These are phyloP conservation scores for Penicillium sp. DNA, from an alignment of 2,329 filamentous ascomycete species.

Conservation along the genomic window DNA sequence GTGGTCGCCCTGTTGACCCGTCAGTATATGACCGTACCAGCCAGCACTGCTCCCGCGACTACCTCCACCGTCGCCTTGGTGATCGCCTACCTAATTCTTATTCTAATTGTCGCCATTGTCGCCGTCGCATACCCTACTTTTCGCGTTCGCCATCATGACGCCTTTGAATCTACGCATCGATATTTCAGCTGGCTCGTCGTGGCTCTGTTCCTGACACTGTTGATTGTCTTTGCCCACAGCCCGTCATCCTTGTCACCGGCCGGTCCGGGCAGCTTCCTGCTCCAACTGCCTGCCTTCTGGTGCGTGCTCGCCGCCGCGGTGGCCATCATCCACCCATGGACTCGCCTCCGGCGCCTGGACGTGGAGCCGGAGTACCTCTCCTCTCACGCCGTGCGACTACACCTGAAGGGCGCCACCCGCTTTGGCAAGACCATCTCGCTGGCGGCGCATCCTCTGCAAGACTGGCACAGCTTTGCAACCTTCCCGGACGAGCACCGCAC, in stretches of 20 bases:
- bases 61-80: slow-evolving; percentile 40
- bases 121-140: slow-evolving; percentile 62
- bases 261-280: slow-evolving; percentile 39
- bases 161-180: slow-evolving; percentile 68
- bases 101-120: slow-evolving; percentile 59
- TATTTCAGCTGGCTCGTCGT: slow-evolving; percentile 68
- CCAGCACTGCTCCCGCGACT: slow-evolving; percentile 13
- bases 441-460: slow-evolving; percentile 61
- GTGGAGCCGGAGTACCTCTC: slow-evolving; percentile 68
- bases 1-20: slow-evolving; percentile 5
- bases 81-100: slow-evolving; percentile 57
- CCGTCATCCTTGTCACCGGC: slow-evolving; percentile 35
- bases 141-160: slow-evolving; percentile 62
- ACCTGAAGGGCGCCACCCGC: slow-evolving; percentile 55
- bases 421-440: slow-evolving; percentile 54
- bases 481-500: slow-evolving; percentile 53
- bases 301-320: slow-evolving; percentile 62
- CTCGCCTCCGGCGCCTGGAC: slow-evolving; percentile 63
- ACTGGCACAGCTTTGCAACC: slow-evolving; percentile 74
- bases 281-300: slow-evolving; percentile 60
- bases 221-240: slow-evolving; percentile 53
- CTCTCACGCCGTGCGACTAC: slow-evolving; percentile 66
- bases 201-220: slow-evolving; percentile 63
- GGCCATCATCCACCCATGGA: slow-evolving; percentile 69
- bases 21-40: slow-evolving; percentile 20